These are phyloP conservation scores for Zygosaccharomyces lentus DNA, from an alignment of 805 yeast species.

Conservation along the genomic window DNA sequence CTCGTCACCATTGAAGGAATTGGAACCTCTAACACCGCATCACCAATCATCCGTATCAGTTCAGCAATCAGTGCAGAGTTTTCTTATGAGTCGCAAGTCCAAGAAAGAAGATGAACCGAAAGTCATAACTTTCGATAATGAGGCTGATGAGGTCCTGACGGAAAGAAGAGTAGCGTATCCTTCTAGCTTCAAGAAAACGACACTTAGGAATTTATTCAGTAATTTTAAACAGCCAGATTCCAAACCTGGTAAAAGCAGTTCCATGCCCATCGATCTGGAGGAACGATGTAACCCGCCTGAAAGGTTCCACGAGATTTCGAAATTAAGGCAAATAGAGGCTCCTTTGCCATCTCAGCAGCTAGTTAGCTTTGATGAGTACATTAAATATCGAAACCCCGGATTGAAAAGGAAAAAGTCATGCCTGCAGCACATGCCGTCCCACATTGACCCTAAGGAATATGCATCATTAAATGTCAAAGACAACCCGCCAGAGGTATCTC, in stretches of 20 bases:
- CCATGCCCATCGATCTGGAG: not conserved
- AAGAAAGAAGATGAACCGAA: slow-evolving; percentile 5
- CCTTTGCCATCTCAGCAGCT: slow-evolving; percentile 23
- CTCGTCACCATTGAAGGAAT: slow-evolving; percentile 12
- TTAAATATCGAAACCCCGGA: not conserved
- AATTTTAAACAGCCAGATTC: slow-evolving; percentile 13
- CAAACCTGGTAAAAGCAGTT: slow-evolving; percentile 3
- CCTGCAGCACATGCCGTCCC: not conserved
- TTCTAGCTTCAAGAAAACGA: slow-evolving; percentile 21
- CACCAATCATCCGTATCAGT: slow-evolving; percentile 6
- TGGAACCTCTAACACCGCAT: not conserved
- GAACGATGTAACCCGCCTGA: slow-evolving; percentile 8
- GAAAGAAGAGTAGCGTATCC: slow-evolving; percentile 14
- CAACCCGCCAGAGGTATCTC: slow-evolving; percentile 1
- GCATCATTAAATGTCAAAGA: slow-evolving; percentile 13
- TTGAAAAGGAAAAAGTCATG: not conserved
- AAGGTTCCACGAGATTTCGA: slow-evolving; percentile 18
- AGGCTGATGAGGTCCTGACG: slow-evolving; percentile 9
- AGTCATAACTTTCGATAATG: slow-evolving; percentile 18
- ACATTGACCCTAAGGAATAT: slow-evolving; percentile 18
- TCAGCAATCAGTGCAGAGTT: slow-evolving; percentile 18
- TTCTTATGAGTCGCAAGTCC: slow-evolving; percentile 16
- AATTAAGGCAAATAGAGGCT: slow-evolving; percentile 14
- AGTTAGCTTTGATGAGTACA: slow-evolving; percentile 13
- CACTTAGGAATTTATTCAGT: slow-evolving; percentile 23